Evolutionary conservation across 2,329 filamentous ascomycete genomes (phyloP), one percentile per base, ranked within the genome.

Genomic region (Zasmidium cellare): DNA sequence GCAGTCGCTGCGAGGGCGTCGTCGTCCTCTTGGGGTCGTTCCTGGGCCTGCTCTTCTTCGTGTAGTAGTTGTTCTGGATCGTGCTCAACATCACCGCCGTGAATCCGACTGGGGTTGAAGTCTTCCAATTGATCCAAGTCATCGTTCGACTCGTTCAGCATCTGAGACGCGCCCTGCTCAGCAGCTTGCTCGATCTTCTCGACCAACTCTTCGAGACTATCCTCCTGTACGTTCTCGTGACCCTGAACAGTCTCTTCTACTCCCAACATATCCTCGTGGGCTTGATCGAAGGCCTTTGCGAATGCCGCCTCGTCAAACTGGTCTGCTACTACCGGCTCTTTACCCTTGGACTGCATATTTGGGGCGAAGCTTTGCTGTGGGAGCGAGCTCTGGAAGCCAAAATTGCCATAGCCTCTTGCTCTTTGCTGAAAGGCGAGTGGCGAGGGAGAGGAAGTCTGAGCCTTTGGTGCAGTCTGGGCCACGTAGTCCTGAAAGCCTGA

Each of bases 1-100:
- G 91, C 91, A 1, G 89, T 92, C 44, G 80, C 79, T 19, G 89
- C 87, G 24, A 94, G 81, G 46, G 89, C 89, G 62, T 91, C 85
- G 22, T 85, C 80, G 52, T 87, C 81, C 12, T 62, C 47, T 20
- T 53, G 45, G 46, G 60, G 54, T 28, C 55, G 55, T 46, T 63
- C 53, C 19, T 63, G 57, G 3, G 54, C 38, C 28, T 60, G 44
- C 19, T 59, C 56, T 16, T 64, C 56, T 46, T 60, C 41, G 25
- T 59, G 55, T 12, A 46, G 18, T 2, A 35, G 12, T 3, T 61
- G 48, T 35, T 56, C 44, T 11, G 59, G 55, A 11, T 60, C 46
- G 41, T 61, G 35, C 35, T 64, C 61, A 25, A 65, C 53, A 38
- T 65, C 62, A 18, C 38, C 48, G 20, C 38, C 48, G 35, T 64